Evolutionary conservation across 2,329 filamentous ascomycete species (phyloP).

Genomic region (Sphaceloma murrayae): DNA sequence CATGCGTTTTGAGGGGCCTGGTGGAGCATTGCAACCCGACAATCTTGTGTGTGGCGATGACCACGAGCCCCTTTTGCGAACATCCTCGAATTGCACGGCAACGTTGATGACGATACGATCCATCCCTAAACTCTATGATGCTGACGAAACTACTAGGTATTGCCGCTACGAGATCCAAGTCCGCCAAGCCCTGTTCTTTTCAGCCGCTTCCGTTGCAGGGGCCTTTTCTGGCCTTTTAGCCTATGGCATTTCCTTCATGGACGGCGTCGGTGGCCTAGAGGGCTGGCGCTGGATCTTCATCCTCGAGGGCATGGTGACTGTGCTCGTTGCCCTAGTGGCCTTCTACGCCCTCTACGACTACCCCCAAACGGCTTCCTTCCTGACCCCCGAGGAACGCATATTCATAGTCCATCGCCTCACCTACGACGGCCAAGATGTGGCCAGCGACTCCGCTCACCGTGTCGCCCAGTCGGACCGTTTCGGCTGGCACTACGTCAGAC

Average conservation of each 20-base stretch:
- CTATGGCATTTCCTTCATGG: constrained; percentile 30
- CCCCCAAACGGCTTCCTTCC: constrained; percentile 43
- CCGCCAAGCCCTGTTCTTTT: constrained; percentile 41
- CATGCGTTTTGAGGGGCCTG: too few species aligned
- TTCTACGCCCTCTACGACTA: constrained; percentile 50
- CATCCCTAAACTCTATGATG: constrained; percentile 28
- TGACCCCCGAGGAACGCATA: constrained; percentile 18
- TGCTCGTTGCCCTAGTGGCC: constrained; percentile 34
- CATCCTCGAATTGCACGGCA: neutral
- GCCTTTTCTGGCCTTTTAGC: constrained; percentile 46
- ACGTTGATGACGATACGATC: neutral
- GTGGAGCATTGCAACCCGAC: too few species aligned
- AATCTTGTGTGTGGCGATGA: too few species aligned
- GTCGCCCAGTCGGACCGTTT: constrained; percentile 21
- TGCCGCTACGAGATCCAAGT: constrained; percentile 36
- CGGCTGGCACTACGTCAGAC: constrained; percentile 35
- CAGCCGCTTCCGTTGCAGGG: constrained; percentile 40
- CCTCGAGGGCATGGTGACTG: constrained; percentile 24
- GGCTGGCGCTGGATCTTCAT: constrained; percentile 26
- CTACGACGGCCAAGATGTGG: constrained; percentile 20
- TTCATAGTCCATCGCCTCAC: constrained; percentile 21
- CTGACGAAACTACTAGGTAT: constrained; percentile 33
- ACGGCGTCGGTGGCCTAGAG: constrained; percentile 31
- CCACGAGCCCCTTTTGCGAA: neutral
- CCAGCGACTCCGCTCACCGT: neutral